These are phyloP conservation scores for Ampelomyces quisqualis DNA, from an alignment of 2,329 filamentous ascomycete species.

Conservation along the genomic window DNA sequence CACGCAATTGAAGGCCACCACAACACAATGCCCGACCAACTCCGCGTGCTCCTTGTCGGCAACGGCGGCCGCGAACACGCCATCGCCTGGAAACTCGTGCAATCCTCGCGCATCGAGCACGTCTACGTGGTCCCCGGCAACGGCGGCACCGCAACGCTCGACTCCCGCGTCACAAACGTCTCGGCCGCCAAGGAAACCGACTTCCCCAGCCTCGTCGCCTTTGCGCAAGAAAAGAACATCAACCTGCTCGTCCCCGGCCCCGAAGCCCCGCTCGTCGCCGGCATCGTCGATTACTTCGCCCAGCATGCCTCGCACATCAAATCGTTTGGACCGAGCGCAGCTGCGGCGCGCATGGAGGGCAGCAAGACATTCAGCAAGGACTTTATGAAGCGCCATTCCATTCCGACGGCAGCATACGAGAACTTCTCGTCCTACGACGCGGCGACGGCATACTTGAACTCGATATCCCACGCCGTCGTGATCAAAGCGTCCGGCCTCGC, in stretches of 20 bases:
- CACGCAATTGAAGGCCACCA: too few relatives aligned
- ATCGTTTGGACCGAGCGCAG: constrained; percentile 82
- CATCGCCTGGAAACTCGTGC: constrained; percentile 87
- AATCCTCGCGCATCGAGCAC: constrained; percentile 74
- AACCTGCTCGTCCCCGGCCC: constrained; percentile 88
- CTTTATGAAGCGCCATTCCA: constrained; percentile 89
- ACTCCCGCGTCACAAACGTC: constrained; percentile 63
- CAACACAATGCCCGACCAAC: constrained; percentile 25
- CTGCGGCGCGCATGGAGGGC: constrained; percentile 87
- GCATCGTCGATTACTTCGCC: constrained; percentile 81
- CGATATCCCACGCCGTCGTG: constrained; percentile 53
- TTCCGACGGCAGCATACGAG: constrained; percentile 87
- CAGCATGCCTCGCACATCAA: constrained; percentile 59
- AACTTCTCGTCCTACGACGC: constrained; percentile 80
- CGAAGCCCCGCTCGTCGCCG: constrained; percentile 89
- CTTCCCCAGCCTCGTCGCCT: constrained; percentile 72
- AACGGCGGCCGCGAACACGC: constrained; percentile 95
- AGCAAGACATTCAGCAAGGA: constrained; percentile 98
- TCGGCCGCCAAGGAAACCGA: constrained; percentile 69
- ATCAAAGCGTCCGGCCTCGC: constrained; percentile 94
- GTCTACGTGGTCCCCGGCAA: constrained; percentile 76
- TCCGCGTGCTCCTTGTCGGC: constrained; percentile 74
- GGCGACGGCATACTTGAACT: constrained; percentile 68
- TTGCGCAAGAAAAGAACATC: constrained; percentile 71
- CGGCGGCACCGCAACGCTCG: constrained; percentile 66